phyloP scores from a whole-genome alignment of 1,139 yeast species.

The Meyerozyma smithsonii region DNA sequence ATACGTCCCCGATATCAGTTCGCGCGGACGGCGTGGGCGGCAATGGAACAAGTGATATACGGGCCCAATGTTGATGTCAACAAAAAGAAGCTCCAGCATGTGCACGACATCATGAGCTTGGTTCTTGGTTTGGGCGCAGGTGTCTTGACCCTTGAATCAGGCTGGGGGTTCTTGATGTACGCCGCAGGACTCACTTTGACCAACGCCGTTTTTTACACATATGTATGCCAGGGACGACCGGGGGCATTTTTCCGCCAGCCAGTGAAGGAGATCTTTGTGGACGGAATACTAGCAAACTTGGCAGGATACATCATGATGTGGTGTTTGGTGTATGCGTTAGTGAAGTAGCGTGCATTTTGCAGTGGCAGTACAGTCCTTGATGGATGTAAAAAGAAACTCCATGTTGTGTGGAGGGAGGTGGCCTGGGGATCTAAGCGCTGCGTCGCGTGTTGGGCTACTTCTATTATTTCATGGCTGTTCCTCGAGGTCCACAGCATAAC shows the following conservation, averaged over 20 bases:
- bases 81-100: slow-evolving; percentile 33
- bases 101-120: slow-evolving; percentile 64
- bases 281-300: slow-evolving; percentile 52
- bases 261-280: slow-evolving; percentile 50
- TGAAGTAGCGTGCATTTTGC: slow-evolving; percentile 14
- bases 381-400: too few relatives aligned
- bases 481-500: too few relatives aligned
- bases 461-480: too few relatives aligned
- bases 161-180: slow-evolving; percentile 59
- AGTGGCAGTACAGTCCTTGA: too few relatives aligned
- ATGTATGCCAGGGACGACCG: slow-evolving; percentile 42
- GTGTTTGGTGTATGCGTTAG: slow-evolving; percentile 75
- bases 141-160: slow-evolving; percentile 61
- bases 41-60: slow-evolving; percentile 1
- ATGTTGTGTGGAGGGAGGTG: too few relatives aligned
- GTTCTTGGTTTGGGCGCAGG: slow-evolving; percentile 72
- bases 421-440: too few relatives aligned
- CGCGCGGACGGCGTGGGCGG: not conserved
- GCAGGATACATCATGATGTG: slow-evolving; percentile 80
- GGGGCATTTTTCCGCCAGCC: slow-evolving; percentile 49
- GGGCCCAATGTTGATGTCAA: slow-evolving; percentile 8
- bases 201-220: slow-evolving; percentile 35
- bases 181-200: slow-evolving; percentile 42
- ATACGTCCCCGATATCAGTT: too few relatives aligned
- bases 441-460: too few relatives aligned